Base-by-base conservation (phyloP, 257 asterid genomes). In the Vinca minor region DNA sequence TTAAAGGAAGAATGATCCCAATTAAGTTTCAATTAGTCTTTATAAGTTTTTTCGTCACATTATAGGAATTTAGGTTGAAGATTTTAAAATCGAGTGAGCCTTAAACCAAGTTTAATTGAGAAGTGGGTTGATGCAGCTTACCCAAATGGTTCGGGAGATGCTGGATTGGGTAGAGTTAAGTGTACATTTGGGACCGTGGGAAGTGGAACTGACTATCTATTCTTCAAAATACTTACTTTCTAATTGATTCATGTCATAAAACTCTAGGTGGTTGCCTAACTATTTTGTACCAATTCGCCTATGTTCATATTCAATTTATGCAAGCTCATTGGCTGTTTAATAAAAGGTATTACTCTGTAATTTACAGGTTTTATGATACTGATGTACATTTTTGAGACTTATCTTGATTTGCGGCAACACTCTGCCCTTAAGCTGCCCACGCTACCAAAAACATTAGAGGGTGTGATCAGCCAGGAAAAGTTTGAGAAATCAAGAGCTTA, bases 401-500 rank as follows among this genome's bases (percentile, higher is more conserved):
- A 87, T 68, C 99, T 93, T 60, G 97, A 93, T 76, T 6, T 81
- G 75, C 85, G 99, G 70, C 99, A 93, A 67, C 97, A 87, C 47
- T 63, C 86, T 65, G 95, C 97, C 68, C 94, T 79, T 29, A 93
- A 87, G 84, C 65, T 83, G 75, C 95, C 99, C 48, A 92, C 83
- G 13, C 83, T 89, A 64, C 99, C 99, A 7, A 85, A 74, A 69
- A 85, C 96, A n/a, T 76, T 89, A 83, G 70, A 66, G 63, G 97
- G 97, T 65, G 89, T 93, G 50, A 89, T 93, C 71, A 85, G 94
- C 81, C 88, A 84, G 70, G 99, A 89, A 57, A 89, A 89, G 77
- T 93, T 89, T 69, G 92, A 85, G 84, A 93, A 89, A 71, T 84
- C 99, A 31, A 94, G 94, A 26, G 95, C 99, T 23, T 93, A 93